Base-by-base conservation (phyloP, 305 asterid species). In the Nicotiana rustica region DNA sequence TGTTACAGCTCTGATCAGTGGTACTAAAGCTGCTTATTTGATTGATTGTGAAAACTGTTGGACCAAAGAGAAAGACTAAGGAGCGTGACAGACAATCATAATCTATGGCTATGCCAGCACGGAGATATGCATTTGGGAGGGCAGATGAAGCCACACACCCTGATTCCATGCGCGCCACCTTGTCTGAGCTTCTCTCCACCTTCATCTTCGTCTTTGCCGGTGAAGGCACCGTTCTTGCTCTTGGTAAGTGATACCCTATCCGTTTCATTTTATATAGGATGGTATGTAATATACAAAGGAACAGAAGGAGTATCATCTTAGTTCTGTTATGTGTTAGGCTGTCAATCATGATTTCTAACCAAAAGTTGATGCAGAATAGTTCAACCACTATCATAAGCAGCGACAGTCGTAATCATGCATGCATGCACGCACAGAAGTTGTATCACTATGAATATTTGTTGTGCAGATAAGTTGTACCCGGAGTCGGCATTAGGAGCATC, bases 121-220 rank as follows among this genome's bases (percentile, higher is more conserved):
- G 98, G 9, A 88, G 92, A 69, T 92, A 93, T 81, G 92, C 92
- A 2, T 92, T 92, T 31, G 96, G 96, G 12, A 88, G 94, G 84
- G 93, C 93, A 0, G 98, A 93, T 68, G 98, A 94, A 73, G 97
- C 97, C 85, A 94, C 94, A 56, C 98, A 92, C 65, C 97, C 97
- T 0, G 97, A 92, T 82, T 92, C 96, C n/a, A 85, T 89, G 31
- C 83, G 93, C 71, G 98, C 97, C 86, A 90, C 97, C 71, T 78
- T 94, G 82, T 83, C 96, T 0, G 97, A 94, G 71, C 92, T 94
- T 79, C 86, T 92, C 71, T 90, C 95, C 60, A 94, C 98, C 18
- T 86, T 91, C 85, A 90, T 94, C 91, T 94, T 92, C 18, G 98
- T 94, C 35, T 94, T 94, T 7, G 93, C 97, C 0, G 93, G 93